Base-by-base conservation (phyloP, 1,284 basidiomycete genomes). In the Rhodotorula sp. region DNA sequence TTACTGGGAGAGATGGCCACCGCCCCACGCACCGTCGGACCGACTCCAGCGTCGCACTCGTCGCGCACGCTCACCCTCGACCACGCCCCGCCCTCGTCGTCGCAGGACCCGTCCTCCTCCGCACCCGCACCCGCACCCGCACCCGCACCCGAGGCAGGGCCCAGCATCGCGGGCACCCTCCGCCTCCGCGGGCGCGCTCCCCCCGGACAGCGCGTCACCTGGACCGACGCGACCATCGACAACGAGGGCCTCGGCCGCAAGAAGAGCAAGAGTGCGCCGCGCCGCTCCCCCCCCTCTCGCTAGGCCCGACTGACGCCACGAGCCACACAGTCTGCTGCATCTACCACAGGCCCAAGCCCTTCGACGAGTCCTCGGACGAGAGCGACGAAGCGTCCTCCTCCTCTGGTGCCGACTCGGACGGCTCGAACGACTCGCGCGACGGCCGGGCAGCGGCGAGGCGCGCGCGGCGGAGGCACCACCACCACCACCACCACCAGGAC, bases 221-320 rank as follows among this genome's bases (percentile, higher is more conserved):
- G 91, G 92, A 84, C 83, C 34, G 88, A 90, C n/a, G 88, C 87
- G 70, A 90, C 91, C 4, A 85, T 94, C 1, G 91, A 94, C 79
- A 94, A 94, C 76, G 91, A 94, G 78, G 88, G 88, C 0, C 85
- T 87, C 69, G 89, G 89, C 22, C 87, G 86, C 83, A 93, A 93
- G 81, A 90, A 89, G 73, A 90, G 89, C 32, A 94, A 94, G 82
- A 91, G 92, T 92, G 74, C 74, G 89, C 85, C 74, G 89, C 85
- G 12, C 29, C 13, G 19, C 29, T 5, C 7, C 22, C 51, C 5
- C 36, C 41, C 39, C 1, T 41, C 36, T 36, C 10, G 12, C 50
- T 22, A 4, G 32, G 36, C 13, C 22, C 3, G 21, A 37, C 60
- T 41, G 29, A 21, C 29, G 27, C 44, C n/a, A 29, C 27, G 71